A percentile compares a stretch with the other conserved stretches of the same genome.
These are phyloP conservation scores for Monosporascus sp. DNA, from an alignment of 2,329 filamentous ascomycete genomes.

Conservation along the genomic window DNA sequence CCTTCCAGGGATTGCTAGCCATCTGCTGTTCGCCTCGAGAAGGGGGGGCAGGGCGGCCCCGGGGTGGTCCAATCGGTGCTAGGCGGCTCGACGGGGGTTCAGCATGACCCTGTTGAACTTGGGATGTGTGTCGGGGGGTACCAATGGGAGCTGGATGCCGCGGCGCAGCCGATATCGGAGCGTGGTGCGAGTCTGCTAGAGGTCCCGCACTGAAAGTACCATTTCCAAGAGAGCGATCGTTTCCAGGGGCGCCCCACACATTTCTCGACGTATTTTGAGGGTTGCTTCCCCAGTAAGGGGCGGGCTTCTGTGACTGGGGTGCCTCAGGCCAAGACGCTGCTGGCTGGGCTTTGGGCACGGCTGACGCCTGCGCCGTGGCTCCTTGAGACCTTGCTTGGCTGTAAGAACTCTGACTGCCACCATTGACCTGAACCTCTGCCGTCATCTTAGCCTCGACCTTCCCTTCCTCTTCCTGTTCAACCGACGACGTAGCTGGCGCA, in stretches of 20 bases:
- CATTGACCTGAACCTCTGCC: conserved; percentile 30
- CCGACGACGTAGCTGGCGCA: neutral
- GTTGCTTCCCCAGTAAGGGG: conserved; percentile 43
- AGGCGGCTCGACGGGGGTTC: conserved; percentile 16
- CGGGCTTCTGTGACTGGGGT: conserved; percentile 35
- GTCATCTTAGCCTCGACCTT: conserved; percentile 13
- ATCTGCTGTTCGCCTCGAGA: conserved; percentile 4
- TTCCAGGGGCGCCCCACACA: conserved; percentile 71
- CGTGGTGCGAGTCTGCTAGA: conserved; percentile 34
- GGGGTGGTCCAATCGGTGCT: conserved; percentile 26
- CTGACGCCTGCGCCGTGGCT: conserved; percentile 5
- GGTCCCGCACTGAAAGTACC: conserved; percentile 64
- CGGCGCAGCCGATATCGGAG: conserved; percentile 26
- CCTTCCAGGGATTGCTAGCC: conserved; percentile 17
- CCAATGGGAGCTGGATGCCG: conserved; percentile 41
- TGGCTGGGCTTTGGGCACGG: conserved; percentile 26
- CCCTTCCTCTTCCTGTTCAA: neutral
- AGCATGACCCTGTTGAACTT: conserved; percentile 11
- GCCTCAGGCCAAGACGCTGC: conserved; percentile 21
- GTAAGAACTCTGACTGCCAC: conserved; percentile 26
- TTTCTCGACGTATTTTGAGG: conserved; percentile 47
- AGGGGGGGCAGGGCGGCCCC: conserved; percentile 6
- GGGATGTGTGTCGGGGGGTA: conserved; percentile 24
- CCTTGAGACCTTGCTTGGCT: conserved; percentile 10
- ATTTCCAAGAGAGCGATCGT: conserved; percentile 68